Evolutionary conservation across 169 alveolate genomes (phyloP), one percentile per base, ranked within the genome.

Genomic region (Toxoplasma gondii): DNA sequence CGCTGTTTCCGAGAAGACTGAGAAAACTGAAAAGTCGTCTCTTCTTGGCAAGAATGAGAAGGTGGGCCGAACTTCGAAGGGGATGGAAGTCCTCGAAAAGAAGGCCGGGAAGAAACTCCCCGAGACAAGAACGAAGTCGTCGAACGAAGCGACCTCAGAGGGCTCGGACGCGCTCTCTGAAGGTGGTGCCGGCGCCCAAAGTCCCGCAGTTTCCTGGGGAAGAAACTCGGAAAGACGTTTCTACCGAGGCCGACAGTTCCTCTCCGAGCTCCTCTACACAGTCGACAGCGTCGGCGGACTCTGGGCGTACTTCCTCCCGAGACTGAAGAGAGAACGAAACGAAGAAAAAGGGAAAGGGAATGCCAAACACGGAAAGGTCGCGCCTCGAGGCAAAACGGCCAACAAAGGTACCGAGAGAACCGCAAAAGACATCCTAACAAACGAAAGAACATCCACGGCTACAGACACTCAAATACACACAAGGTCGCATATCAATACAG

Each of bases 221-320:
- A 27, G 10, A 31, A 41, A 82, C 22, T 9, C n/a, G 24, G 64
- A 43, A 31, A 41, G 1, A 2, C 90, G 24, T 41, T 82, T 82
- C 45, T 86, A 86, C 92, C 31, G 92, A 1, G 92, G 92, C 29
- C 2, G 92, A 53, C 81, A 39, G 17, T 86, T 86, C 45, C 70
- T 86, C 92, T 29, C 92, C 19, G 80, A 53, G 45, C 80, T 86
- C 41, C n/a, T 86, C 58, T 53, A 49, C 49, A 86, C 92, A 5
- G 36, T 86, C 80, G 92, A 86, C 80, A 9, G 16, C n/a, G 80
- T 27, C 22, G 92, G 80, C 10, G 92, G 92, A 41, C 44, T 86
- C 38, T 86, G 92, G 92, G 81, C 29, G 29, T 86, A 45, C 80
- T 7, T 86, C 39, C 24, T 49, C 36, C 80, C 80, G 12, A 44